These are phyloP conservation scores for Talaromyces rugulosus DNA, from an alignment of 2,329 filamentous ascomycete species.

Conservation along the genomic window DNA sequence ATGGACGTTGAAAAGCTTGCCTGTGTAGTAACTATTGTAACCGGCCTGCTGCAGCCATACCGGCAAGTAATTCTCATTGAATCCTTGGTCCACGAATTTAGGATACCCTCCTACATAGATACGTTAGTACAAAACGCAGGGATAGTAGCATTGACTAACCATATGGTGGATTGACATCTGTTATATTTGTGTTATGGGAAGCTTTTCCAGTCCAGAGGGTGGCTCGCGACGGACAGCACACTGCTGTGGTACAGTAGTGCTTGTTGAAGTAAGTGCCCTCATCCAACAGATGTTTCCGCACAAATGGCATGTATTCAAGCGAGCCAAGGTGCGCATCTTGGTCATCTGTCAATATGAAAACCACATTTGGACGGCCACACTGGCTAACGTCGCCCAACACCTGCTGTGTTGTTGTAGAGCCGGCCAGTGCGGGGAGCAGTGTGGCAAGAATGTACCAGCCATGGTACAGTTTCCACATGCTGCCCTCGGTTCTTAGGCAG, in stretches of 20 bases:
- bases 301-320: constrained; percentile 50
- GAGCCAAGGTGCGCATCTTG: constrained; percentile 48
- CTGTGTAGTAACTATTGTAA: constrained; percentile 68
- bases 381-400: too few species aligned
- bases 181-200: constrained; percentile 67
- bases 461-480: too few species aligned
- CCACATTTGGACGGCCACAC: constrained; percentile 48
- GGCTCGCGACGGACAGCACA: constrained; percentile 64
- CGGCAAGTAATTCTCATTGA: constrained; percentile 65
- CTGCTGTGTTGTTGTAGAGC: not conserved
- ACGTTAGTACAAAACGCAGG: not conserved
- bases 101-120: constrained; percentile 44
- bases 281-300: constrained; percentile 16
- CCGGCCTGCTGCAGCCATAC: constrained; percentile 66
- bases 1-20: constrained; percentile 65
- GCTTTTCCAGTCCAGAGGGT: constrained; percentile 60
- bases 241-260: constrained; percentile 58
- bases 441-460: too few species aligned
- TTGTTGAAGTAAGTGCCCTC: constrained; percentile 39
- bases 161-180: constrained; percentile 36
- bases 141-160: constrained; percentile 12
- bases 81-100: constrained; percentile 62
- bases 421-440: not conserved
- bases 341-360: constrained; percentile 66
- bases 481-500: too few species aligned